Percentiles rank a stretch among this genome's conserved stretches.
phyloP scores from a whole-genome alignment of 345 rosid genomes.

The Dovyalis caffra region DNA sequence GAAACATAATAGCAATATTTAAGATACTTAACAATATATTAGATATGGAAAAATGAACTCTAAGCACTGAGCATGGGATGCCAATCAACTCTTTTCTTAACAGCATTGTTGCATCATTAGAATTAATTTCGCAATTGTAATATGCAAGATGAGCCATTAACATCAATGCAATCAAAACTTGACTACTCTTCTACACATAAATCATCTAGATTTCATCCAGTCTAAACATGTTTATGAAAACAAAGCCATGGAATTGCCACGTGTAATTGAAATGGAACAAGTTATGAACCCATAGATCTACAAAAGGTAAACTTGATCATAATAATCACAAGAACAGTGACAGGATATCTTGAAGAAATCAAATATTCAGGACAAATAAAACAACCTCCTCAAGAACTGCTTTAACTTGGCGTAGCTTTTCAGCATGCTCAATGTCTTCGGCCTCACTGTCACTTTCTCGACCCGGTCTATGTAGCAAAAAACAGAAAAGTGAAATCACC shows the following conservation, averaged over 20 bases:
- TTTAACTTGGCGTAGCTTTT: conserved; percentile 98
- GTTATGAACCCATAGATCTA: background rate
- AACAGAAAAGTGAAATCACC: background rate
- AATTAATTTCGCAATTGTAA: background rate
- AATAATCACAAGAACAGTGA: background rate
- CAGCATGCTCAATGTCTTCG: conserved; percentile 97
- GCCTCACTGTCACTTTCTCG: conserved; percentile 99
- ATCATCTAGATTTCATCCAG: background rate
- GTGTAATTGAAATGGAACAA: background rate
- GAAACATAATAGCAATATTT: background rate
- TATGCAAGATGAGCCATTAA: background rate
- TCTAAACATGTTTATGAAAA: background rate
- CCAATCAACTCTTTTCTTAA: background rate
- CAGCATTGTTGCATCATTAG: background rate
- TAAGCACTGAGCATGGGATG: background rate
- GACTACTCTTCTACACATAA: background rate
- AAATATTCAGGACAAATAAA: conserved; percentile 11
- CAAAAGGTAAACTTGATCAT: background rate
- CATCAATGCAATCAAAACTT: background rate
- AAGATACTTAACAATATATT: background rate
- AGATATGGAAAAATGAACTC: background rate
- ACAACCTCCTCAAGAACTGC: conserved; percentile 97
- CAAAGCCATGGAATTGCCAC: background rate
- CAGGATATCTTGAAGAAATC: background rate
- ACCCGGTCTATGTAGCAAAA: conserved; percentile 57